Base-by-base conservation (phyloP, 805 yeast genomes). In the Starmera dryadoides region DNA sequence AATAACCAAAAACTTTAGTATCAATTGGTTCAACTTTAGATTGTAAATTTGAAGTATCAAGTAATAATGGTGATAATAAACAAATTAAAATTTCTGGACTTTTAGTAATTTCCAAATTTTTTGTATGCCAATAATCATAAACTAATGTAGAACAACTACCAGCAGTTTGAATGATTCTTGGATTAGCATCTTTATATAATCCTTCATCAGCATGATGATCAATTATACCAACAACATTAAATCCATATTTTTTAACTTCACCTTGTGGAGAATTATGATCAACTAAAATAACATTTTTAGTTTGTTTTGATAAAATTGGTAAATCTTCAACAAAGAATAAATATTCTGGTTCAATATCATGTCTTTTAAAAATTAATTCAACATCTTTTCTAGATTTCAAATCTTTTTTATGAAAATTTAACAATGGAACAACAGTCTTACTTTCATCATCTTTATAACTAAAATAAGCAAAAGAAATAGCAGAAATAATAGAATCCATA, bases 121-220 rank as follows among this genome's bases (percentile, higher is more conserved):
- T 37, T 7, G 55, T 49, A 45, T 59, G 54, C 79, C 84, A 86
- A 48, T 79, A 75, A 35, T 74, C 71, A 46, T 83, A 71, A 3
- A 91, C 85, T 37, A 88, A 63, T 14, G 86, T 71, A 4, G 87
- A 73, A 58, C 96, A 88, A 43, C 96, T 85, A 0, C 97, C 98
- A 35, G 75, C 63, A 3, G 68, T 61, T 33, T 63, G 58, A 34
- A 89, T 67, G 2, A 82, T 60, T 39, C 93, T 61, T 0, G 96
- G 96, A 1, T 55, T 51, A 0, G 78, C 78, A 33, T 74, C 64
- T 15, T 47, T 29, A 46, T 66, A 76, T 8, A 61, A 58, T 0
- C 63, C 63, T 45, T 80, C 83, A 50, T 89, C 96, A 15, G 71
- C 82, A 56, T 91, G 98, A 56, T 91, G 98, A 56, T 91, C 98